phyloP scores from a whole-genome alignment of 2,329 filamentous ascomycete species.

The Penicillium sp. region DNA sequence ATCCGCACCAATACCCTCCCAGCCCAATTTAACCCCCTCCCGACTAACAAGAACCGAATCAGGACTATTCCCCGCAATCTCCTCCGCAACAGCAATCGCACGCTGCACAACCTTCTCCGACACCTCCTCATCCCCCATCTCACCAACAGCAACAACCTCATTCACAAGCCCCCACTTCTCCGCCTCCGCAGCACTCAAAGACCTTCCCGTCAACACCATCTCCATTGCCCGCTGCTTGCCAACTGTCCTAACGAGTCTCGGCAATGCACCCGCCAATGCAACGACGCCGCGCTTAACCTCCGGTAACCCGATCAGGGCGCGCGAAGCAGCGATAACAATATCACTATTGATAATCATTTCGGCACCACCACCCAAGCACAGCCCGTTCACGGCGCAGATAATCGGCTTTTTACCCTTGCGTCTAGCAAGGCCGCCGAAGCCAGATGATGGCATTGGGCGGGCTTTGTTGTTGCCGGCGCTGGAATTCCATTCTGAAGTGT shows the following conservation, averaged over 20 bases:
- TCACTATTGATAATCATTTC: conserved; percentile 73
- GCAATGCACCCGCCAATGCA: conserved; percentile 65
- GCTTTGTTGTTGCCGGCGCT: conserved; percentile 14
- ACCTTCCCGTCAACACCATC: conserved; percentile 64
- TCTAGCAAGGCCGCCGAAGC: conserved; percentile 44
- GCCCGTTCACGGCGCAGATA: conserved; percentile 69
- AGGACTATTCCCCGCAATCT: conserved; percentile 64
- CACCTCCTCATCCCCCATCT: conserved; percentile 17
- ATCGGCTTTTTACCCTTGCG: conserved; percentile 61
- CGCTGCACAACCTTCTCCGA: conserved; percentile 23
- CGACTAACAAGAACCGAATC: conserved; percentile 71
- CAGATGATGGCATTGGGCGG: conserved; percentile 28
- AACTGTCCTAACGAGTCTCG: conserved; percentile 60
- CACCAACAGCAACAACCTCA: conserved; percentile 19
- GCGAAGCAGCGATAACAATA: conserved; percentile 57
- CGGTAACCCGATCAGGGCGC: conserved; percentile 63
- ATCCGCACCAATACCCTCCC: conserved; percentile 64
- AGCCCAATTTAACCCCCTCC: conserved; percentile 66
- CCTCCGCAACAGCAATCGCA: conserved; percentile 58
- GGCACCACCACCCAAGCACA: conserved; percentile 70
- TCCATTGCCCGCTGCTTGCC: conserved; percentile 67
- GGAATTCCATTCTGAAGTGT: conserved; percentile 34
- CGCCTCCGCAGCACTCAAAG: conserved; percentile 58
- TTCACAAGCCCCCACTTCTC: conserved; percentile 66
- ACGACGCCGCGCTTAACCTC: conserved; percentile 69